Percentiles rank a stretch among this genome's conserved stretches.
Evolutionary conservation across 2,329 filamentous ascomycete species (phyloP).

Genomic region (Alternaria incomplexa): DNA sequence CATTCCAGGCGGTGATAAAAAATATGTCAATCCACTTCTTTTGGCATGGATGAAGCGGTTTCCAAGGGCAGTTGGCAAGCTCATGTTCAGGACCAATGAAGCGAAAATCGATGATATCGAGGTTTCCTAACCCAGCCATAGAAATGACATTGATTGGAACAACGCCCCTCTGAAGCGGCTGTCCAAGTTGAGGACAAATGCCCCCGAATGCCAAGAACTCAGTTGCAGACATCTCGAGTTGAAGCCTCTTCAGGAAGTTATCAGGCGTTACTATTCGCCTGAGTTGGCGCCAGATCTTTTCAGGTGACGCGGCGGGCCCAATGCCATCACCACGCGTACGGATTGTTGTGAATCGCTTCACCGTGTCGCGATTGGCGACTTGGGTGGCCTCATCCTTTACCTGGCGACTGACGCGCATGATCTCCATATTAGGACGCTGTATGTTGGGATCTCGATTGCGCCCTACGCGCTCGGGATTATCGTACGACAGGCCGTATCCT

Average conservation of each 20-base stretch:
- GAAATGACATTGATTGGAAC: neutral
- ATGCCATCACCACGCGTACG: neutral
- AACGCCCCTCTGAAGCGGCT: neutral
- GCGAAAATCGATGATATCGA: slow-evolving; percentile 20
- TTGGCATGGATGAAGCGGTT: slow-evolving; percentile 16
- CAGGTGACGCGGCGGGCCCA: neutral
- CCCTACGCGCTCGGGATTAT: neutral
- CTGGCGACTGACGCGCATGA: slow-evolving; percentile 15
- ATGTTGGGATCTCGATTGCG: slow-evolving; percentile 16
- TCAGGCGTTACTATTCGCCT: neutral
- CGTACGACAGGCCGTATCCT: slow-evolving; percentile 6
- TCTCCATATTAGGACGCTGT: slow-evolving; percentile 10
- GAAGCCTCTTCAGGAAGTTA: slow-evolving; percentile 12
- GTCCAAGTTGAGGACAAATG: neutral
- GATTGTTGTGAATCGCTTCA: slow-evolving; percentile 11
- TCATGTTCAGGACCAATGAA: slow-evolving; percentile 26
- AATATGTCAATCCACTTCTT: slow-evolving; percentile 24
- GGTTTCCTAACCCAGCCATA: neutral
- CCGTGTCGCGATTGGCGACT: neutral
- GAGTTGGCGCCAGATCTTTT: neutral
- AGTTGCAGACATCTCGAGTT: slow-evolving; percentile 18
- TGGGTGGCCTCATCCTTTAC: slow-evolving; percentile 3
- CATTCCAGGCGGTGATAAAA: slow-evolving; percentile 9
- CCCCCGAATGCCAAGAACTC: slow-evolving; percentile 15
- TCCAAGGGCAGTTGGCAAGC: slow-evolving; percentile 19